These are phyloP conservation scores for Mycosphaerella sp. DNA, from an alignment of 2,329 filamentous ascomycete genomes.

Conservation along the genomic window DNA sequence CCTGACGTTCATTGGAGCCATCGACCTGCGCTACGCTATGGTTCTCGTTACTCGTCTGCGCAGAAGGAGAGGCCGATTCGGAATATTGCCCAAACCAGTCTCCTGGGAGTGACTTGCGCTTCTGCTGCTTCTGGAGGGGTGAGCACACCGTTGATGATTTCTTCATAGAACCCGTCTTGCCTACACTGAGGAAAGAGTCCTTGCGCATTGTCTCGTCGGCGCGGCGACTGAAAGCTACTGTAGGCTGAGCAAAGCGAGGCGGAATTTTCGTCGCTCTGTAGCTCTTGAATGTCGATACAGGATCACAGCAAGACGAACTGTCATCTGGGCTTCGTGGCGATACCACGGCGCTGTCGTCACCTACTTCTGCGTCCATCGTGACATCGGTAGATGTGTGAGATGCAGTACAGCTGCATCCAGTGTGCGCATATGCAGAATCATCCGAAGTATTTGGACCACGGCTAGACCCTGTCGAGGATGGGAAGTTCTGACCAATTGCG, in stretches of 20 bases:
- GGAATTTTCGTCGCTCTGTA: constrained; percentile 1
- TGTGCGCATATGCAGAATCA: background rate
- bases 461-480: background rate
- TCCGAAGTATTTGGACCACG: background rate
- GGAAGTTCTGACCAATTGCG: background rate
- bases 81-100: constrained; percentile 21
- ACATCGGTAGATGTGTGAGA: background rate
- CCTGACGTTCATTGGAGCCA: background rate
- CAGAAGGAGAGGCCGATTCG: background rate
- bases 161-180: constrained; percentile 13
- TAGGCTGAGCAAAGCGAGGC: constrained; percentile 31
- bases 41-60: background rate
- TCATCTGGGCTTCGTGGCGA: background rate
- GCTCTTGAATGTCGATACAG: background rate
- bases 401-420: background rate
- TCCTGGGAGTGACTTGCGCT: constrained; percentile 27
- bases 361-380: background rate
- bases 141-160: constrained; percentile 19
- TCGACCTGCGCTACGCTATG: background rate
- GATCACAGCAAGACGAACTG: background rate
- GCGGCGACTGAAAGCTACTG: constrained; percentile 25
- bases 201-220: constrained; percentile 25
- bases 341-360: background rate
- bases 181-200: constrained; percentile 11
- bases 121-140: constrained; percentile 21